These are phyloP conservation scores for Aspergillus sojae DNA, from an alignment of 2,329 filamentous ascomycete species.

Conservation along the genomic window DNA sequence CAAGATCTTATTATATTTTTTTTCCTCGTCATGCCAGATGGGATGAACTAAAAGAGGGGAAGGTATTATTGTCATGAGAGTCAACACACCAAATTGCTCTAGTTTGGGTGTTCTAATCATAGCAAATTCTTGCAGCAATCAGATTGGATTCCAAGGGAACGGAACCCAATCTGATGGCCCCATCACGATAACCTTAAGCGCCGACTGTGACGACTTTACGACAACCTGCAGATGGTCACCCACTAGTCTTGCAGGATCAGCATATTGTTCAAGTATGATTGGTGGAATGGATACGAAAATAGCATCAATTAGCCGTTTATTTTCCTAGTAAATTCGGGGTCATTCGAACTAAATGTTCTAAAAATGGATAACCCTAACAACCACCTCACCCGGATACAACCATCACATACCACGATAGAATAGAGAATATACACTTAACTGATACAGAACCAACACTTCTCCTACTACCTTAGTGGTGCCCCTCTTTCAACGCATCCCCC, in stretches of 20 bases:
- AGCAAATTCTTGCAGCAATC: constrained; percentile 10
- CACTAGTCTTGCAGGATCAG: background rate
- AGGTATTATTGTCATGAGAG: background rate
- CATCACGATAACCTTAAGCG: constrained; percentile 21
- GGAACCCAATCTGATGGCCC: constrained; percentile 16
- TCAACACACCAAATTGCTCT: background rate
- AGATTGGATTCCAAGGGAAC: background rate
- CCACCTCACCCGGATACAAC: background rate
- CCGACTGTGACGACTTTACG: constrained; percentile 6
- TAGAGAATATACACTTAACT: background rate
- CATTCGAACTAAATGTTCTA: background rate
- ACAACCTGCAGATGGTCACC: background rate
- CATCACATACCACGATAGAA: background rate
- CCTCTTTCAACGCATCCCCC: background rate
- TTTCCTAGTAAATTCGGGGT: background rate
- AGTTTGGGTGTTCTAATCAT: constrained; percentile 19
- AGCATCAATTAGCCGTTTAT: constrained; percentile 1
- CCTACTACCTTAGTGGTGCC: background rate
- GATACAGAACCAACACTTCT: background rate
- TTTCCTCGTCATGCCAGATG: background rate
- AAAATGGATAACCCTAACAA: background rate
- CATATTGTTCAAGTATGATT: background rate
- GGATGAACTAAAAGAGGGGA: constrained; percentile 11
- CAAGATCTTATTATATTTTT: background rate
- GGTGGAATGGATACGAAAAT: constrained; percentile 3